Percentiles rank a stretch among this genome's conserved stretches.
Conservation (phyloP, 2,329 filamentous ascomycete genomes). For the Monosporascus cannonballus region DNA sequence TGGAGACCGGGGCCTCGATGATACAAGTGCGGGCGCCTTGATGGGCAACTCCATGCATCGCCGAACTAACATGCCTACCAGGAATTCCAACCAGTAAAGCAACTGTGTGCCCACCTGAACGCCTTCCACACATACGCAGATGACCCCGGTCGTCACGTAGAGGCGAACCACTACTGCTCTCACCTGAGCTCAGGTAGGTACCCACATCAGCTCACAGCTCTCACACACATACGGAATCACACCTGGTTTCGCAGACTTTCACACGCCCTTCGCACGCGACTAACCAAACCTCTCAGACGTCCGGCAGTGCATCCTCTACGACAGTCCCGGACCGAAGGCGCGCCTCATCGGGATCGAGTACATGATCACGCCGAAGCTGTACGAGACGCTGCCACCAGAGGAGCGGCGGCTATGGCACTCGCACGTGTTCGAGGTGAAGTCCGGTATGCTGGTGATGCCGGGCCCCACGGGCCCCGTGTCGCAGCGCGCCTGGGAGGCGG, state of each 20-base stretch:
- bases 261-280: not conserved
- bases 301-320: constrained; percentile 81
- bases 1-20: constrained; percentile 55
- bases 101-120: constrained; percentile 76
- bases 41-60: too few relatives aligned
- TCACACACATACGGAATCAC: not conserved
- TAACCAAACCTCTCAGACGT: constrained; percentile 45
- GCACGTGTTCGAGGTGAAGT: constrained; percentile 68
- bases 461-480: constrained; percentile 47
- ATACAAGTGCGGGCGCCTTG: constrained; percentile 39
- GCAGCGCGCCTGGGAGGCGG: constrained; percentile 61
- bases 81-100: constrained; percentile 65
- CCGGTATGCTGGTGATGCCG: constrained; percentile 75
- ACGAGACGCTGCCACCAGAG: constrained; percentile 54
- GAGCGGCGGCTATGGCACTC: constrained; percentile 78
- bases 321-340: constrained; percentile 59
- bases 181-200: constrained; percentile 59
- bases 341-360: constrained; percentile 82
- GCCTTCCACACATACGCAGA: constrained; percentile 82
- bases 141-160: constrained; percentile 62
- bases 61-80: constrained; percentile 20
- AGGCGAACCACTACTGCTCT: constrained; percentile 80
- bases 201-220: not conserved
- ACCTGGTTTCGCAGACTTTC: not conserved
- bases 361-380: constrained; percentile 70